Evolutionary conservation across 306 rosid genomes (phyloP), one percentile per base, ranked within the genome.

Genomic region (Citrullus amarus): DNA sequence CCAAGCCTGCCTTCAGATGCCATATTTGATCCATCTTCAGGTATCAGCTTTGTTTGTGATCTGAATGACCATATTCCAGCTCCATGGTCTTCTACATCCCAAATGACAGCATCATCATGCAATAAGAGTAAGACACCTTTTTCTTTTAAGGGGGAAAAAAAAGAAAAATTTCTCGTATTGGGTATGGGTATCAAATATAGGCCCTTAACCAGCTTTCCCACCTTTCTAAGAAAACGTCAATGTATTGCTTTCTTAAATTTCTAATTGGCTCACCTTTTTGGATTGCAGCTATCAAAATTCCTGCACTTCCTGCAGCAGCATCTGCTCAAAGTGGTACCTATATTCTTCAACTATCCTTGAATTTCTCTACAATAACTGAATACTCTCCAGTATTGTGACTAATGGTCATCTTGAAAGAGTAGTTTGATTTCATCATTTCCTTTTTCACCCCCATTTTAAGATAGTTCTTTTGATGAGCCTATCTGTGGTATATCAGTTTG

Each of bases 221-320:
- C 55, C 59, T 60, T 65, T 59, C 22, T 11, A 75, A 55, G 50
- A 9, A 32, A 75, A 34, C 1, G 14, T 36, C 18, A 1, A 70
- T 25, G 1, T 70, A 11, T 55, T 20, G n/a, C 41, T 43, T 16
- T 44, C 22, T 58, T n/a, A 12, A 15, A 41, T 70, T 71, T 13
- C 41, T 43, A 58, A 57, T 39, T 36, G 28, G 20, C 61, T 36
- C 61, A 16, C 54, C 34, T 69, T 80, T 76, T 69, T 82, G 9
- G 39, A 81, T 80, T 83, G 83, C 96, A 92, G 96, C 91, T 80
- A 86, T 95, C 83, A 92, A 87, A 85, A 92, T 95, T 79, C 99
- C 99, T 60, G 97, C 99, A 32, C 99, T 95, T 84, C 99, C 99
- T 63, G 99, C 97, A 0, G 99, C 96, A 69, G 93, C 99, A 78